Evolutionary conservation across 202 grass and related monocot genomes (phyloP), one percentile per base, ranked within the genome.

Genomic region (Brachypodium distachyon): DNA sequence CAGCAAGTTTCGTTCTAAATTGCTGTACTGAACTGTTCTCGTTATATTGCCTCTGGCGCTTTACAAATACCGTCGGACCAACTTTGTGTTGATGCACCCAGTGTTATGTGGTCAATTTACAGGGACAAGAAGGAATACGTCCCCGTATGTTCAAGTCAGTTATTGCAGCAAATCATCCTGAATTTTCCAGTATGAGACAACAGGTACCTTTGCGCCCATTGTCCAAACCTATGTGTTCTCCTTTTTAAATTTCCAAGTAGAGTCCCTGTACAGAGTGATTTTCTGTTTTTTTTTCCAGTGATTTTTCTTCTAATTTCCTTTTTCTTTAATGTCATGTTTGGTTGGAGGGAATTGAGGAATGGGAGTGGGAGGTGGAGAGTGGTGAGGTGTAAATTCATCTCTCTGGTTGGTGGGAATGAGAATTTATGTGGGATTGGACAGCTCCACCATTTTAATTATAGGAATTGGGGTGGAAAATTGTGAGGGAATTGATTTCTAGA

Each of bases 131-230:
- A 85, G 92, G 87, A 17, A 81, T 99, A 62, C 85, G 89, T 74
- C 92, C 92, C 88, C 85, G 74, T 12, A 99, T 99, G 96, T 96
- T 99, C 57, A 99, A 99, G 85, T 70, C 87, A 41, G 87, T 99
- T 83, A 92, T 99, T 81, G 87, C 96, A 13, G 83, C 92, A 27
- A 89, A 86, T 39, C 96, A 99, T 81, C 78, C 87, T 67, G 96
- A 99, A 50, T 95, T 99, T 87, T 99, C 92, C 9, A 99, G 73
- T 82, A 90, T 96, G 92, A 87, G 96, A 34, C 96, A 99, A 56
- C 96, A 99, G 91, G 96, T 99, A 78, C 26, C 40, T 67, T 74
- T 49, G 72, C 75, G 37, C 46, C 23, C 41, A 31, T 55, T 34
- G 50, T 14, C 32, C 6, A 56, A 17, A 4, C 0, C 51, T 13